Percentiles rank a stretch among this genome's conserved stretches.
Evolutionary conservation across 176 grass and related monocot species (phyloP).

Genomic region (Oryza nivara): DNA sequence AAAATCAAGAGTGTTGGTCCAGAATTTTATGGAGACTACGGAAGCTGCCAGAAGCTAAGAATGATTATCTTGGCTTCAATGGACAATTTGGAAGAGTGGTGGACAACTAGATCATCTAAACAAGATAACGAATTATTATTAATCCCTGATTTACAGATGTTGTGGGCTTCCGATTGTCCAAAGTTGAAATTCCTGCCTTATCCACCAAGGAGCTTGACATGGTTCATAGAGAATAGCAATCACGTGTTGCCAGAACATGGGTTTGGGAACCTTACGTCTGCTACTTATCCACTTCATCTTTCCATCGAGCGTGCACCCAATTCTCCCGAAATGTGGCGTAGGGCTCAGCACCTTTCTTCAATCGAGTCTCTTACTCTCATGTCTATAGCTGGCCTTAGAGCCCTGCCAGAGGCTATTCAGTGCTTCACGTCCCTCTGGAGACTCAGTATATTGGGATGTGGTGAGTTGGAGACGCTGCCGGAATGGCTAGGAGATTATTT

Average conservation of each 20-base stretch:
- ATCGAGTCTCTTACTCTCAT: fast-evolving
- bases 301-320: fast-evolving
- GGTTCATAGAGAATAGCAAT: fast-evolving
- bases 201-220: not conserved
- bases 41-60: conserved; percentile 16
- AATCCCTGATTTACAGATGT: not conserved
- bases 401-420: not conserved
- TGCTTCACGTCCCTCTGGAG: not conserved
- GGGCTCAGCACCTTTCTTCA: not conserved
- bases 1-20: not conserved
- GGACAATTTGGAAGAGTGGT: conserved; percentile 19
- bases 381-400: not conserved
- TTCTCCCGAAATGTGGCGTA: not conserved
- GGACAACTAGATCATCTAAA: not conserved
- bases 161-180: not conserved
- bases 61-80: fast-evolving
- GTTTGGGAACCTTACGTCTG: conserved; percentile 2
- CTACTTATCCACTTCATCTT: not conserved
- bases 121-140: not conserved
- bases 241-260: not conserved
- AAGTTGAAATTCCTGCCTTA: conserved; percentile 18
- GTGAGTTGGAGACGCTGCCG: not conserved
- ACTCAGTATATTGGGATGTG: not conserved
- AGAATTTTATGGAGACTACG: not conserved
- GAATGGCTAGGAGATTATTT: not conserved